Conservation (phyloP, 805 yeast species). For the Saturnispora quitensis region DNA sequence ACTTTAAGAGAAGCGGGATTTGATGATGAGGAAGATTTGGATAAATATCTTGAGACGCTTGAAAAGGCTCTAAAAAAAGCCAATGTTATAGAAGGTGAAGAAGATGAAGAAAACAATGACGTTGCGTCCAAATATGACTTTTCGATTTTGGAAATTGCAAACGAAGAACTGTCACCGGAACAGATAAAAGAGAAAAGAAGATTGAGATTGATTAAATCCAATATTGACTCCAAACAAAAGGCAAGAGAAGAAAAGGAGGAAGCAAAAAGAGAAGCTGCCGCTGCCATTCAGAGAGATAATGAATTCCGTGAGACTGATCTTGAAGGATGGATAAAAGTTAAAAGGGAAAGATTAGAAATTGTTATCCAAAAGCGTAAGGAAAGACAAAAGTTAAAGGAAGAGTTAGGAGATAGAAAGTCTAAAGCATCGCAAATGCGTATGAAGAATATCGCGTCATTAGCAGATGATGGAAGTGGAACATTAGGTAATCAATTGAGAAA, state of each 20-base stretch:
- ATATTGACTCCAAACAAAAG: constrained; percentile 78
- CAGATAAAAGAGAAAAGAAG: constrained; percentile 79
- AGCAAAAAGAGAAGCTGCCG: constrained; percentile 51
- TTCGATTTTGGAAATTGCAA: constrained; percentile 76
- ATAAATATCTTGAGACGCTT: constrained; percentile 52
- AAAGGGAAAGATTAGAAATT: constrained; percentile 49
- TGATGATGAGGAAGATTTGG: constrained; percentile 63
- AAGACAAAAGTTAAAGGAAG: constrained; percentile 59
- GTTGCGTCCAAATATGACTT: constrained; percentile 44
- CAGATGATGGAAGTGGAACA: constrained; percentile 43
- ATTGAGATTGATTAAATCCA: constrained; percentile 76
- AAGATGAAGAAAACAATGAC: constrained; percentile 38
- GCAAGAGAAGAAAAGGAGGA: constrained; percentile 70
- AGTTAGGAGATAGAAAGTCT: constrained; percentile 81
- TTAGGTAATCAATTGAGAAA: constrained; percentile 22
- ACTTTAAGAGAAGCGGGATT: constrained; percentile 66
- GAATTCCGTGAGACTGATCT: constrained; percentile 72
- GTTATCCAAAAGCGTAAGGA: constrained; percentile 60
- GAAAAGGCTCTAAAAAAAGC: constrained; percentile 66
- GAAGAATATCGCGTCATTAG: constrained; percentile 83
- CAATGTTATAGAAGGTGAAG: constrained; percentile 24
- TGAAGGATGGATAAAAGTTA: constrained; percentile 68
- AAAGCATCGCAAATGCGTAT: constrained; percentile 86
- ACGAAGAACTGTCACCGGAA: constrained; percentile 70
- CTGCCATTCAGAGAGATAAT: constrained; percentile 54